Evolutionary conservation across 1,284 basidiomycete species (phyloP).

Genomic region (Cryptococcus sp.): DNA sequence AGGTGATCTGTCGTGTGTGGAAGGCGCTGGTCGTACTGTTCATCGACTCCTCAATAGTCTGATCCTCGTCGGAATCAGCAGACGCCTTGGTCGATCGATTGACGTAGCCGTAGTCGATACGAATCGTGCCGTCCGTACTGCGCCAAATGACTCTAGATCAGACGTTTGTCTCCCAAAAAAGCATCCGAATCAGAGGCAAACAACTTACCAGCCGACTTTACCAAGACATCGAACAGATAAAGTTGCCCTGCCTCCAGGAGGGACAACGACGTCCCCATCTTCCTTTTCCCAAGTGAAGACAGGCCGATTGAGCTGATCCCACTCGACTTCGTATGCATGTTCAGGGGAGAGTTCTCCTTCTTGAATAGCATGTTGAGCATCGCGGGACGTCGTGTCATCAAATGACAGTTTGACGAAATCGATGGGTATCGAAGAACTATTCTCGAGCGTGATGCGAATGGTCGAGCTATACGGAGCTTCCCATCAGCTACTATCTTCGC

Average conservation of each 20-base stretch:
- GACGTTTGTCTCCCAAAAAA: neutral
- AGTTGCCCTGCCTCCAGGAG: conserved; percentile 69
- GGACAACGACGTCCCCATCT: conserved; percentile 59
- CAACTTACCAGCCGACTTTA: conserved; percentile 83
- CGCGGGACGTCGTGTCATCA: conserved; percentile 80
- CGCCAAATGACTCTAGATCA: neutral
- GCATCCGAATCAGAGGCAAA: neutral
- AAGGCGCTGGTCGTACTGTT: conserved; percentile 54
- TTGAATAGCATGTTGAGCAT: conserved; percentile 70
- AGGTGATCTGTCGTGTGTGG: conserved; percentile 77
- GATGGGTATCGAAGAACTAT: conserved; percentile 76
- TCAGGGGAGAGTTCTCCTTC: conserved; percentile 79
- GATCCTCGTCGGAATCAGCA: conserved; percentile 10
- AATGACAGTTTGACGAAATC: conserved; percentile 84
- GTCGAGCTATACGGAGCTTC: conserved; percentile 60
- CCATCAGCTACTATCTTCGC: neutral
- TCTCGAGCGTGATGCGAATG: conserved; percentile 82
- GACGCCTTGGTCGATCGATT: conserved; percentile 54
- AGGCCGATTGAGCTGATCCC: conserved; percentile 72
- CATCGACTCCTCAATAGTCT: neutral
- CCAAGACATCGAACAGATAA: conserved; percentile 76
- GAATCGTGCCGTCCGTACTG: conserved; percentile 75
- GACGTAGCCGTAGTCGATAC: conserved; percentile 78
- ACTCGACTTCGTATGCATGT: conserved; percentile 88
- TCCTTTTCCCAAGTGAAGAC: conserved; percentile 73